phyloP scores from a whole-genome alignment of 208 protist genomes.

The Porcisia deanei region DNA sequence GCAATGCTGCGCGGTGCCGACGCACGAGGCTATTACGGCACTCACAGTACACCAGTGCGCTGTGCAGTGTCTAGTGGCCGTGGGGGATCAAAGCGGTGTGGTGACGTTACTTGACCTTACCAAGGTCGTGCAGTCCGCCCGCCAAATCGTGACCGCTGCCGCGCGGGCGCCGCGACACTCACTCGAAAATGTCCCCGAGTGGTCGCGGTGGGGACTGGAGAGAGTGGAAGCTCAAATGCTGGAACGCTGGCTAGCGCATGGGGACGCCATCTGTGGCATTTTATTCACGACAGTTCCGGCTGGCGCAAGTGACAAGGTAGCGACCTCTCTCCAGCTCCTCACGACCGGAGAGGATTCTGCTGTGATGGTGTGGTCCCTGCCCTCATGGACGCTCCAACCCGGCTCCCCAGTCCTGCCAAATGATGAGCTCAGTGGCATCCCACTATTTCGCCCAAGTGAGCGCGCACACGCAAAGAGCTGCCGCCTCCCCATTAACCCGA shows the following conservation, averaged over 20 bases:
- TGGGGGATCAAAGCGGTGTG: slow-evolving; percentile 50
- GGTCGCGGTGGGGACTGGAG: slow-evolving; percentile 19
- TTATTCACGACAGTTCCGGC: slow-evolving; percentile 9
- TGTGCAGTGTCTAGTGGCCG: slow-evolving; percentile 32
- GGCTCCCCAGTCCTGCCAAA: background rate
- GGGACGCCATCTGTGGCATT: slow-evolving; percentile 47
- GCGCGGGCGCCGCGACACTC: background rate
- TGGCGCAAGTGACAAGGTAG: background rate
- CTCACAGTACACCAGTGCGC: slow-evolving; percentile 17
- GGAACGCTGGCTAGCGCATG: slow-evolving; percentile 78
- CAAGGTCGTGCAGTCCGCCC: slow-evolving; percentile 22
- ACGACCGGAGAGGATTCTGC: slow-evolving; percentile 19
- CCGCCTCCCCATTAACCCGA: background rate
- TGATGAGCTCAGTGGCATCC: background rate
- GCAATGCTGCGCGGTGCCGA: slow-evolving; percentile 60
- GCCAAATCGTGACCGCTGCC: slow-evolving; percentile 2
- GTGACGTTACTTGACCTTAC: slow-evolving; percentile 66
- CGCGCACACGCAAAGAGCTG: background rate
- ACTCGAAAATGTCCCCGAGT: background rate
- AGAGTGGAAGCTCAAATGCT: slow-evolving; percentile 34
- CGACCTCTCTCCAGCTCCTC: slow-evolving; percentile 7
- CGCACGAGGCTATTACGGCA: slow-evolving; percentile 58
- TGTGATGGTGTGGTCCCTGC: slow-evolving; percentile 18
- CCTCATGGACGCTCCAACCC: slow-evolving; percentile 2
- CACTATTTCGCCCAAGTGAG: slow-evolving; percentile 3